Evolutionary conservation across 2,329 filamentous ascomycete species (phyloP), one percentile per base, ranked within the genome.

Genomic region (Hypoxylon sp.): DNA sequence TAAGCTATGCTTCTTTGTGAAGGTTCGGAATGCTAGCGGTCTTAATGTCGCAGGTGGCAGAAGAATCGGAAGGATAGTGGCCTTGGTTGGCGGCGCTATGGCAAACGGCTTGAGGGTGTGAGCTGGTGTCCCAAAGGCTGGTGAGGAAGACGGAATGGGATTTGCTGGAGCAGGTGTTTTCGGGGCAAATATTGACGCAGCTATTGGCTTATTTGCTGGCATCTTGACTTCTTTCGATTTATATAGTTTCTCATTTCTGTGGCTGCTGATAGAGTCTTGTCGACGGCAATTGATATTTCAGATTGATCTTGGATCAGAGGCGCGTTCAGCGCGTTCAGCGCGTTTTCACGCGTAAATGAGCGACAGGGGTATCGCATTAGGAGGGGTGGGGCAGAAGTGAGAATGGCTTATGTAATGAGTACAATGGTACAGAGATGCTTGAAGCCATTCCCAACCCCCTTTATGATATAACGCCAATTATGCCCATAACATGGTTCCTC

Each of bases 1-100:
- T 59, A 99, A 83, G 72, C 95, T 96, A 80, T 99, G 93, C 76
- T 98, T 99, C 79, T 97, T 97, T 1, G 96, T 99, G 71, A 99
- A 97, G 0, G 93, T 96, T 48, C 96, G 89, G 75, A 99, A 98
- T 7, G 96, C 96, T 18, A 98, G 84, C 2, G 96, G 95, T 67
- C 96, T 87, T 40, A 99, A 82, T 0, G 92, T 96, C 8, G 93
- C 88, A 0, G 94, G 92, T 2, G 95, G 94, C 3, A 99, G 89
- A 33, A 97, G 84, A 61, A 99, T 96, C 3, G 96, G 93, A 1
- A 99, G 84, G 49, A 98, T 91, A 5, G 84, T 84, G 11, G 89
- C 84, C 70, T 86, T 84, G 42, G 76, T 72, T 22, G 83, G 80
- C 1, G 81, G 80, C 24, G 83, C 80, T 67, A 85, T 78, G 32